Conservation (phyloP, 1,284 basidiomycete species). For the Cryptococcus hybrid region DNA sequence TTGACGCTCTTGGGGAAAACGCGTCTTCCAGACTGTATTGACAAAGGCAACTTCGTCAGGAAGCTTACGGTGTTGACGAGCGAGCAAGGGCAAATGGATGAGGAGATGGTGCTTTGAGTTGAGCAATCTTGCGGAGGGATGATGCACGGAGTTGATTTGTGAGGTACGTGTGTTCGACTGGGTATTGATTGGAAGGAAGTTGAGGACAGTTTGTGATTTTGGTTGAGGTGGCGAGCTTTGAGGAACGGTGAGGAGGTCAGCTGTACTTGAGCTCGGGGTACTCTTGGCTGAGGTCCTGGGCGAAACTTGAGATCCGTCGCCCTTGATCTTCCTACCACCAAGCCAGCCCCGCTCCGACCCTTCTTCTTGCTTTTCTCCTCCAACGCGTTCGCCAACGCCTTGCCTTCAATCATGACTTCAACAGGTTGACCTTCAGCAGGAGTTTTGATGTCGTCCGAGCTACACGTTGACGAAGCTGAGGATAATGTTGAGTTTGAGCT, state of each 20-base stretch:
- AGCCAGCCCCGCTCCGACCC: slow-evolving; percentile 12
- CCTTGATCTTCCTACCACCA: slow-evolving; percentile 8
- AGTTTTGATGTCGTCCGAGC: slow-evolving; percentile 35
- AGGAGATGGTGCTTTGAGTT: slow-evolving; percentile 40
- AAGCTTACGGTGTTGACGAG: slow-evolving; percentile 33
- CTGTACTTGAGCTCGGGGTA: slow-evolving; percentile 20
- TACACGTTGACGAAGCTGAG: slow-evolving; percentile 27
- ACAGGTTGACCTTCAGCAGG: slow-evolving; percentile 21
- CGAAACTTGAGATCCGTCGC: slow-evolving; percentile 1
- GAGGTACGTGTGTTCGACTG: slow-evolving; percentile 16
- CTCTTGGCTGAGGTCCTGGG: slow-evolving; percentile 9
- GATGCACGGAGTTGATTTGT: slow-evolving; percentile 32
- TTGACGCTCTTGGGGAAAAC: slow-evolving; percentile 45
- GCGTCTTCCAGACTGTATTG: slow-evolving; percentile 33
- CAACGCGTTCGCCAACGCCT: slow-evolving; percentile 24
- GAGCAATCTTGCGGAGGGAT: slow-evolving; percentile 33
- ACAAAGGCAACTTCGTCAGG: slow-evolving; percentile 41
- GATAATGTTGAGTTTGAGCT: slow-evolving; percentile 27
- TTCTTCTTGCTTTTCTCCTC: slow-evolving; percentile 20
- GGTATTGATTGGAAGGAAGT: slow-evolving; percentile 4
- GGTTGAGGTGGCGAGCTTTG: not conserved
- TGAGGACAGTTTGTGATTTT: slow-evolving; percentile 10
- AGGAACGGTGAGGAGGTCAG: not conserved
- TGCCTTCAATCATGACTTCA: slow-evolving; percentile 21
- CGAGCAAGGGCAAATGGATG: slow-evolving; percentile 36